phyloP scores from a whole-genome alignment of 495 filamentous ascomycete genomes.

The Neurospora sp. region DNA sequence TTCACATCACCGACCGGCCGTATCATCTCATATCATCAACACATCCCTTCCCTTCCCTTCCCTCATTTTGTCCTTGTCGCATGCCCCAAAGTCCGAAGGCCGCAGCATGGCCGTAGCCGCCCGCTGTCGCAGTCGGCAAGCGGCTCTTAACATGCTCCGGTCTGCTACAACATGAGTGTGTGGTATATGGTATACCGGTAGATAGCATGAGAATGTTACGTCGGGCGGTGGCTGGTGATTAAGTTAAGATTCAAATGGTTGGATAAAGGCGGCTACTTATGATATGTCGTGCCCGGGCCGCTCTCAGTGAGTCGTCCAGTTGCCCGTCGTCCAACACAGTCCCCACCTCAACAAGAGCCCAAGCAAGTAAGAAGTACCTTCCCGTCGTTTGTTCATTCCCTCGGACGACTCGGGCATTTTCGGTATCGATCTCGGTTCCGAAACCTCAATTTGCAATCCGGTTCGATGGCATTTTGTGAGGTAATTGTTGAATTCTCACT shows the following conservation, averaged over 20 bases:
- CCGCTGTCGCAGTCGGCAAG: background rate
- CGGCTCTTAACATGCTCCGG: background rate
- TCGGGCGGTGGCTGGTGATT: background rate
- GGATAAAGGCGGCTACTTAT: background rate
- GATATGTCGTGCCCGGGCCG: background rate
- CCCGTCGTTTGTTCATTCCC: background rate
- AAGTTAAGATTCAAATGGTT: background rate
- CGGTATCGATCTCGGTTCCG: background rate
- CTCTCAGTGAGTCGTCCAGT: background rate
- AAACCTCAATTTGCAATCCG: background rate
- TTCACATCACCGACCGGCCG: background rate
- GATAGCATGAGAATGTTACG: background rate
- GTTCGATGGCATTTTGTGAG: background rate
- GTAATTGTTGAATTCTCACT: background rate
- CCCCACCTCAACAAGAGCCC: background rate
- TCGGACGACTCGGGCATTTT: background rate
- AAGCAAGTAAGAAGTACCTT: background rate
- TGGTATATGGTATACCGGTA: background rate
- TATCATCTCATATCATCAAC: background rate
- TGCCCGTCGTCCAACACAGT: background rate
- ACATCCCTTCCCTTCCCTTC: too few relatives aligned
- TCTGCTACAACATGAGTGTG: background rate
- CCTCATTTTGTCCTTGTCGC: background rate
- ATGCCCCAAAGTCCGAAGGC: background rate
- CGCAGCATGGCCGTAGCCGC: background rate